Conservation (phyloP, 1,284 basidiomycete species). For the Inonotus obliquus region DNA sequence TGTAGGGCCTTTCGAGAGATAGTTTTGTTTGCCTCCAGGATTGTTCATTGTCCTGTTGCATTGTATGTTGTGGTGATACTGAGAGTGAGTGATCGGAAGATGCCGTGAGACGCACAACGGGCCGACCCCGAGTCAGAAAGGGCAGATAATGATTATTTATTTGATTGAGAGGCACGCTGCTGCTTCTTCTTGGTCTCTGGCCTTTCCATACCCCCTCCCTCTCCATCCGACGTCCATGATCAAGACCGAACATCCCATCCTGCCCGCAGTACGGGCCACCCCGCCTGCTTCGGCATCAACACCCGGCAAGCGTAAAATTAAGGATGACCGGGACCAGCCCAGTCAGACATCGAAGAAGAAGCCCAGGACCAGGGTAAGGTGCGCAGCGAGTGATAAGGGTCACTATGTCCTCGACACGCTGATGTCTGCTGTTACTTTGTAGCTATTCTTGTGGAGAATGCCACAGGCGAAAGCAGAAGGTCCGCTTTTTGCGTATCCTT, state of each 20-base stretch:
- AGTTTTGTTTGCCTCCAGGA: constrained; percentile 57
- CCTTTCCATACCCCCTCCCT: neutral
- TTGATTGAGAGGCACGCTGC: neutral
- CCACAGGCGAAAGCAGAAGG: constrained; percentile 81
- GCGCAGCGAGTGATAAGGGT: constrained; percentile 20
- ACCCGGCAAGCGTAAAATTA: constrained; percentile 52
- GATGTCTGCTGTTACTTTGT: constrained; percentile 13
- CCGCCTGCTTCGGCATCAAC: constrained; percentile 8
- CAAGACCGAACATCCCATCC: constrained; percentile 20
- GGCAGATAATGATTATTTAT: neutral
- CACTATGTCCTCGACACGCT: constrained; percentile 17
- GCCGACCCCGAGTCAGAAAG: constrained; percentile 1
- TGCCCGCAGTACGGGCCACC: constrained; percentile 22
- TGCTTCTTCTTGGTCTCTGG: neutral
- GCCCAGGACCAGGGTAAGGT: constrained; percentile 73
- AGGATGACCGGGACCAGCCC: constrained; percentile 51
- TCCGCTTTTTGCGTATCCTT: constrained; percentile 24
- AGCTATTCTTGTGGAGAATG: constrained; percentile 86
- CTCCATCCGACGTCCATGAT: constrained; percentile 21
- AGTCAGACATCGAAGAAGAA: constrained; percentile 50
- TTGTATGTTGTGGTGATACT: neutral
- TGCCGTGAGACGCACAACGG: neutral
- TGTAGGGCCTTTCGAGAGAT: constrained; percentile 73
- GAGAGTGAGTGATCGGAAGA: neutral
- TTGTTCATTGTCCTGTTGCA: constrained; percentile 27